Conservation (phyloP, 2,329 filamentous ascomycete genomes). For the Harringtonia aguacate region DNA sequence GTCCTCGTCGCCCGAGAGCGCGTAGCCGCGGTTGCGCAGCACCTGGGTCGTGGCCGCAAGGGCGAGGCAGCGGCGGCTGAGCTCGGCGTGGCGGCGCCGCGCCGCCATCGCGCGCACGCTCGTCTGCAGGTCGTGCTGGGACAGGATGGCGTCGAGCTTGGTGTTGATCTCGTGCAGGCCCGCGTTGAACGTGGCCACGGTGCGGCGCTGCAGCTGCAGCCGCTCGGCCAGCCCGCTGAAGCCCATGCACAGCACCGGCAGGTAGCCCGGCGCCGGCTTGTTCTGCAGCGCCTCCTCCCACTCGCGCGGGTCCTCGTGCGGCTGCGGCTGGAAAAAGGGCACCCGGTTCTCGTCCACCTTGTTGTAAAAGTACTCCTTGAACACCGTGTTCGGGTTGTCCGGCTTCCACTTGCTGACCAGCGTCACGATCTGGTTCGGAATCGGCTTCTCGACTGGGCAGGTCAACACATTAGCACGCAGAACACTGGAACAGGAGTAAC, state of each 20-base stretch:
- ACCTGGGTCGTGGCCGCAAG: slow-evolving; percentile 74
- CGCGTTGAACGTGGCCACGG: slow-evolving; percentile 58
- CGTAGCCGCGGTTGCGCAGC: slow-evolving; percentile 70
- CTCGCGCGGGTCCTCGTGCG: slow-evolving; percentile 62
- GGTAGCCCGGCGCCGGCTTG: slow-evolving; percentile 65
- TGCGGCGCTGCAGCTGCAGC: slow-evolving; percentile 60
- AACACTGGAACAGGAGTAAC: background rate
- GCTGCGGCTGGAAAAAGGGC: slow-evolving; percentile 63
- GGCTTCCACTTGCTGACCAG: slow-evolving; percentile 69
- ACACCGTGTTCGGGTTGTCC: slow-evolving; percentile 54
- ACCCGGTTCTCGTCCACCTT: slow-evolving; percentile 63
- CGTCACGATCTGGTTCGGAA: slow-evolving; percentile 62
- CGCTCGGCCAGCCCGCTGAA: slow-evolving; percentile 63
- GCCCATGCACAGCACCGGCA: slow-evolving; percentile 66
- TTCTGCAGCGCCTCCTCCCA: slow-evolving; percentile 78
- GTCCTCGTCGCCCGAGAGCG: slow-evolving; percentile 69
- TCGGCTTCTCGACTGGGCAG: slow-evolving; percentile 53
- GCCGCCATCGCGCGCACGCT: slow-evolving; percentile 65
- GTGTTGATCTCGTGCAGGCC: slow-evolving; percentile 72
- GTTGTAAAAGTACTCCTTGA: slow-evolving; percentile 84
- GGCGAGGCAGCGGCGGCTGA: slow-evolving; percentile 62
- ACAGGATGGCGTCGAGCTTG: slow-evolving; percentile 59
- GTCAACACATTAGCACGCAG: background rate
- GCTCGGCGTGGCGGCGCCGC: slow-evolving; percentile 58
- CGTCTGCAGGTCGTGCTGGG: slow-evolving; percentile 66